Percentiles rank a stretch among this genome's conserved stretches.
These are phyloP conservation scores for Lachancea nothofagi DNA, from an alignment of 805 yeast species.

Conservation along the genomic window DNA sequence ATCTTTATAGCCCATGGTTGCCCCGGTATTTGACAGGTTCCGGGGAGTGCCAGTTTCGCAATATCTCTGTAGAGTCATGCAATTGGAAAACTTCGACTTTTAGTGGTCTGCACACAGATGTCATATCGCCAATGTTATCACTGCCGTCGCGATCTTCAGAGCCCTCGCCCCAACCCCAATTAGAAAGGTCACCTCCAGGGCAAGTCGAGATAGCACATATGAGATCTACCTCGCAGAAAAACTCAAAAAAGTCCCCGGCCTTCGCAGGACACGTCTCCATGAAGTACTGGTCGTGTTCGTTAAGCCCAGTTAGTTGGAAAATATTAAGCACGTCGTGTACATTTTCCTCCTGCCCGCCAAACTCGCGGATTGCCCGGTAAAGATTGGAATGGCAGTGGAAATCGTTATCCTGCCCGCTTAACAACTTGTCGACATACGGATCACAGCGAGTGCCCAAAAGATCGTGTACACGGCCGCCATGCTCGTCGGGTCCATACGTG, in stretches of 20 bases:
- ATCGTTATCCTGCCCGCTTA: constrained; percentile 61
- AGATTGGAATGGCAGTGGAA: constrained; percentile 64
- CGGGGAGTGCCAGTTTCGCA: constrained; percentile 49
- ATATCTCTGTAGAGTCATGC: constrained; percentile 39
- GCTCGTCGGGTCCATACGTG: constrained; percentile 52
- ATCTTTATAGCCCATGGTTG: constrained; percentile 46
- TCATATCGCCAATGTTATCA: constrained; percentile 46
- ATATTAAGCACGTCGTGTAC: constrained; percentile 67
- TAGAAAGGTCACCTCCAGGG: constrained; percentile 64
- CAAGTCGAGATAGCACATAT: constrained; percentile 61
- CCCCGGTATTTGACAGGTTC: constrained; percentile 49
- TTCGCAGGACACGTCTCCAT: constrained; percentile 67
- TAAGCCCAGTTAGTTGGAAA: constrained; percentile 63
- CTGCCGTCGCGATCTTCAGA: constrained; percentile 22
- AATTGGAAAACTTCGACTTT: constrained; percentile 56
- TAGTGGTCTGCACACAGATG: constrained; percentile 56
- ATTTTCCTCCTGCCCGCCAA: constrained; percentile 58
- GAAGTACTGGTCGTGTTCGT: constrained; percentile 59
- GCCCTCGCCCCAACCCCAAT: constrained; percentile 66
- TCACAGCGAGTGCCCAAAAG: constrained; percentile 65
- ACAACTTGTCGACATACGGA: constrained; percentile 58
- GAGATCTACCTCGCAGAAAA: constrained; percentile 61
- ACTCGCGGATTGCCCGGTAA: constrained; percentile 52
- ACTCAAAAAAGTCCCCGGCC: constrained; percentile 54
- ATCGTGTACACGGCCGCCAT: constrained; percentile 64